Evolutionary conservation across 768 basidiomycete genomes (phyloP), one percentile per base, ranked within the genome.

Genomic region (Lactarius trivialis): DNA sequence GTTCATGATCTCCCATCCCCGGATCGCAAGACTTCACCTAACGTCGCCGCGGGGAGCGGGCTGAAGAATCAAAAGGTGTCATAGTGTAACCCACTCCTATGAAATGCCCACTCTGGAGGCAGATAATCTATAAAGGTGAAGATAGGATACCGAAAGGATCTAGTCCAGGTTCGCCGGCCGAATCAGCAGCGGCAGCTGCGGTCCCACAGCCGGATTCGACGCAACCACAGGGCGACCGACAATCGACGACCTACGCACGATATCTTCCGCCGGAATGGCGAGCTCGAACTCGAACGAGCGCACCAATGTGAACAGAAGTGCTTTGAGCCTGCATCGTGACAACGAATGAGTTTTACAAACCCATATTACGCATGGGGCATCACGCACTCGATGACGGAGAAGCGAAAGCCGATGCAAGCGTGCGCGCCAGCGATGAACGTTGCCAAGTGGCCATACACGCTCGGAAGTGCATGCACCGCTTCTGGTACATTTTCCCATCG

Each of bases 361-460:
- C 14, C 11, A 21, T n/a, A 5, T 21, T 21, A 21, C 11, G 43
- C 21, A 24, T 24, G 43, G 12, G n/a, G 3, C n/a, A 34, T n/a
- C 39, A 68, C 66, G 30, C 34, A 70, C 70, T 68, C 71, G 19
- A 69, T 51, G 11, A 73, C 51, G 14, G 60, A 37, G 34, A 73
- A 73, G 15, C 69, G 67, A 61, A 65, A 73, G 1, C 72, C 73
- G 36, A 73, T 72, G 58, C 73, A 74, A 14, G 67, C 60, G 39
- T 61, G 63, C 11, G 70, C 65, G 21, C 73, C 73, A 2, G 70
- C 72, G 15, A 73, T 58, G 63, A 74, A 74, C n/a, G 69, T 68
- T 52, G 69, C 17, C 14, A 72, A 15, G 55, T 70, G 66, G 49
- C 60, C 57, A 50, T 58, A 65, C 26, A 65, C 32, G 30, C 64